Evolutionary conservation across 2,329 filamentous ascomycete genomes (phyloP), one percentile per base, ranked within the genome.

Genomic region (Sporothrix pseudoabietina): DNA sequence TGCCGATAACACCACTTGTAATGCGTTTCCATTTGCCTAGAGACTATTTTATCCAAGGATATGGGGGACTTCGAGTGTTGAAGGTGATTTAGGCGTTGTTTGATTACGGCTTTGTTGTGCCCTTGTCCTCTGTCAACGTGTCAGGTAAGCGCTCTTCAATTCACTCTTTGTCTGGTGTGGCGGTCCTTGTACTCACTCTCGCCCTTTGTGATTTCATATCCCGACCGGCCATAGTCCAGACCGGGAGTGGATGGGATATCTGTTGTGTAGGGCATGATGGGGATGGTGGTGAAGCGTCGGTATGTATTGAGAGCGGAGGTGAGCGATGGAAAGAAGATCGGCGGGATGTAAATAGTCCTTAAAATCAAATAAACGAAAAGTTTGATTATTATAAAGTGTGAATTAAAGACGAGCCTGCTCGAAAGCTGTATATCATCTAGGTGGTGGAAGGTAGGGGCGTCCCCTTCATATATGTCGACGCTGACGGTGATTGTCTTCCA

Each of bases 151-250:
- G 19, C 4, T 30, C 52, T 55, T 55, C 22, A 55, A 22, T 3
- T 12, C 3, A 30, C 22, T 14, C 16, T 19, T 54, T 32, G 2
- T 16, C 6, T 14, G 12, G 19, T 59, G 30, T n/a, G 4, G 4
- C 3, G 22, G 12, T 4, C 1, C 7, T 22, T 26, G 30, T 71
- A 72, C 73, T n/a, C 44, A 74, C 73, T 74, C 71, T 74, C 73
- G 71, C 73, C 73, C 39, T 74, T 74, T 19, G 73, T 72, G 41
- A 74, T 72, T 32, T 74, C 73, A 52, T 74, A 74, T 39, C 73
- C 73, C n/a, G 73, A 74, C 19, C 73, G 73, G 9, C 73, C 73
- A 19, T 57, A 49, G 12, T 74, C 71, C 2, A 49, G 35, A 8
- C 73, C 71, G 0, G 63, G 70, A 26, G 22, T 12, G 26, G 26